A percentile compares a stretch with the other conserved stretches of the same genome.
Evolutionary conservation across 2,329 filamentous ascomycete genomes (phyloP).

Genomic region (Xylariaceae sp.): DNA sequence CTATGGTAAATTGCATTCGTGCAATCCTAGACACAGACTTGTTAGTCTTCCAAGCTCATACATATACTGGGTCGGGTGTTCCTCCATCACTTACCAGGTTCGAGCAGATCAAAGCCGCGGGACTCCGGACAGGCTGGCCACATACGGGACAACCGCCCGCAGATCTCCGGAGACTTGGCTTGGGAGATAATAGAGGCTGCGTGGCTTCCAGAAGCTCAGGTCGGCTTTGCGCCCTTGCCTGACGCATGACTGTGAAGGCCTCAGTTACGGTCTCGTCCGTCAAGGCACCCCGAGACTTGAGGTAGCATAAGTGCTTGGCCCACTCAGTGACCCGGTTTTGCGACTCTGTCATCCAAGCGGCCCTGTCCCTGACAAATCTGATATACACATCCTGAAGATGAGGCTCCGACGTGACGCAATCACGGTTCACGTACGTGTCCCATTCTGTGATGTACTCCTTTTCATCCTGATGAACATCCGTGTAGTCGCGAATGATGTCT

Average conservation of each 20-base stretch:
- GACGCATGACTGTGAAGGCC: constrained; percentile 41
- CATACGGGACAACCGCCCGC: constrained; percentile 45
- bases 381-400: constrained; percentile 50
- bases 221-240: constrained; percentile 34
- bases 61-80: neutral
- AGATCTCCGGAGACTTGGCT: constrained; percentile 37
- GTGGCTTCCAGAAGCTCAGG: constrained; percentile 23
- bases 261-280: constrained; percentile 40
- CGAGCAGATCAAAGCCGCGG: constrained; percentile 44
- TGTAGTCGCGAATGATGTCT: constrained; percentile 53
- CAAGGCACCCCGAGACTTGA: constrained; percentile 46
- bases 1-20: constrained; percentile 47
- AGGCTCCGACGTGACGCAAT: constrained; percentile 46
- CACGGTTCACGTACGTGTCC: constrained; percentile 50
- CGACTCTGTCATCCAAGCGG: constrained; percentile 46
- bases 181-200: constrained; percentile 22
- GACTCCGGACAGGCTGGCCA: constrained; percentile 43
- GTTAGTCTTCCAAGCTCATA: constrained; percentile 10
- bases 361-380: constrained; percentile 47
- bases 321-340: constrained; percentile 49
- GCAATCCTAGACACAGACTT: constrained; percentile 10
- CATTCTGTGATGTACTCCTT: constrained; percentile 56
- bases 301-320: constrained; percentile 48
- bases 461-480: constrained; percentile 48
- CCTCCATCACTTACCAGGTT: constrained; percentile 40